Evolutionary conservation across 192 early-diverging fungal genomes (phyloP).

Genomic region (Backusella parvicylindrica): DNA sequence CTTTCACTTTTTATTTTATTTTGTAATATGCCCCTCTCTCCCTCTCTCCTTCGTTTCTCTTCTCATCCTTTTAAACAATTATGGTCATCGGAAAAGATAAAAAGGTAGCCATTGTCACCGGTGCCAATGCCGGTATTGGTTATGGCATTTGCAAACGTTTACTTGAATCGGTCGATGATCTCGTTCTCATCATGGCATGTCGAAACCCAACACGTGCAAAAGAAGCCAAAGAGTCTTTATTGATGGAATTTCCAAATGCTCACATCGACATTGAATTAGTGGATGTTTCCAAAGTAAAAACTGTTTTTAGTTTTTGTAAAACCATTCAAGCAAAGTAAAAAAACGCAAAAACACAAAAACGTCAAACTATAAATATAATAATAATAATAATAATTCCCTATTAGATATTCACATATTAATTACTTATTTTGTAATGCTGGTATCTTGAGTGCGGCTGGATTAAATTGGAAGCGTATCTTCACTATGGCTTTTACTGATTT

Average conservation of each 20-base stretch:
- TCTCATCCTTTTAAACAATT: background rate
- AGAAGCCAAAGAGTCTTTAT: conserved; percentile 34
- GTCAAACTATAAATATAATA: background rate
- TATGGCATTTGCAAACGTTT: conserved; percentile 51
- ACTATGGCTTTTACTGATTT: conserved; percentile 31
- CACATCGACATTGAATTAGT: conserved; percentile 43
- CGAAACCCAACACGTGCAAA: conserved; percentile 43
- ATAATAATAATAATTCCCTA: background rate
- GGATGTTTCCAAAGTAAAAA: conserved; percentile 37
- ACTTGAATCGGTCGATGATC: conserved; percentile 19
- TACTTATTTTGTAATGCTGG: conserved; percentile 59
- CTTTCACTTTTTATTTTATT: background rate
- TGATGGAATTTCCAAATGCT: conserved; percentile 31
- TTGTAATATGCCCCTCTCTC: background rate
- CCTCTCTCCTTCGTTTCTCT: background rate
- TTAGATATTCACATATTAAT: conserved; percentile 39
- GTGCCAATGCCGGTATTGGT: conserved; percentile 51
- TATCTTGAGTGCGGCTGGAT: conserved; percentile 33
- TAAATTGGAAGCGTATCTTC: conserved; percentile 38
- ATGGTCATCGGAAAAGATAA: conserved; percentile 4
- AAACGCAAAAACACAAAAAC: background rate
- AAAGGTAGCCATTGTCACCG: conserved; percentile 46
- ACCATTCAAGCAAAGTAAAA: conserved; percentile 36
- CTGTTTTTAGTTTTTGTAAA: conserved; percentile 37
- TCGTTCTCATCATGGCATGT: conserved; percentile 49